Conservation (phyloP, 352 stramenopile species). For the Globisporangium viniferum region DNA sequence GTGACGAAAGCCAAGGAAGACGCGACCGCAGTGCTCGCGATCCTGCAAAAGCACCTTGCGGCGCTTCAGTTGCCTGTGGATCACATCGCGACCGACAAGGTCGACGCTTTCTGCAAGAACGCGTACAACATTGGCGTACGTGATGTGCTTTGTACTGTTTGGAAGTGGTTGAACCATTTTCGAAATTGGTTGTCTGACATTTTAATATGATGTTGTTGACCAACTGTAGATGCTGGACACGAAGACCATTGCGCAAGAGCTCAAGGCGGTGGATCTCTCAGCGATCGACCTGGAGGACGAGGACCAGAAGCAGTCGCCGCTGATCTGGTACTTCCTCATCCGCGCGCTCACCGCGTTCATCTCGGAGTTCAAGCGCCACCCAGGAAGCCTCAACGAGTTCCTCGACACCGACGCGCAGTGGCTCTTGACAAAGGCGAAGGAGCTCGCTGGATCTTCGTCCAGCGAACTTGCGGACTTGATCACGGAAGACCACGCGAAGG, state of each 20-base stretch:
- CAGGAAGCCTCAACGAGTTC: slow-evolving; percentile 64
- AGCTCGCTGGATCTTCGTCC: slow-evolving; percentile 19
- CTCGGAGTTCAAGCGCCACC: slow-evolving; percentile 67
- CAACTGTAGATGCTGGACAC: slow-evolving; percentile 63
- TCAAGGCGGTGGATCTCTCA: slow-evolving; percentile 54
- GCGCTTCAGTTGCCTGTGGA: slow-evolving; percentile 28
- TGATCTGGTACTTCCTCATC: slow-evolving; percentile 95
- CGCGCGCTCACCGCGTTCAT: slow-evolving; percentile 65
- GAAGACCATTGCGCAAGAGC: slow-evolving; percentile 83
- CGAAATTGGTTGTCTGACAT: background rate
- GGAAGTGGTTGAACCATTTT: background rate
- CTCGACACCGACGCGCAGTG: slow-evolving; percentile 58
- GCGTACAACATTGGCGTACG: slow-evolving; percentile 81
- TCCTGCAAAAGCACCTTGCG: slow-evolving; percentile 31
- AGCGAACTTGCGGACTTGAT: slow-evolving; percentile 46
- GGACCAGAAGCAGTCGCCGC: slow-evolving; percentile 85
- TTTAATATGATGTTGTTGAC: background rate
- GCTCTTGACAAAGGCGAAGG: slow-evolving; percentile 52
- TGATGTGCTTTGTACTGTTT: background rate
- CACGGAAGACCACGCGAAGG: slow-evolving; percentile 72
- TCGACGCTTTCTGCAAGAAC: slow-evolving; percentile 93
- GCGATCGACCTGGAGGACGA: slow-evolving; percentile 76
- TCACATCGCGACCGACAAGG: slow-evolving; percentile 56
- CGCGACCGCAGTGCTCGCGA: slow-evolving; percentile 32
- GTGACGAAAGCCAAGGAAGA: slow-evolving; percentile 85